Percentiles rank a stretch among this genome's conserved stretches.
Evolutionary conservation across 208 protist species (phyloP).

Genomic region (Tritrichomonas musculus): DNA sequence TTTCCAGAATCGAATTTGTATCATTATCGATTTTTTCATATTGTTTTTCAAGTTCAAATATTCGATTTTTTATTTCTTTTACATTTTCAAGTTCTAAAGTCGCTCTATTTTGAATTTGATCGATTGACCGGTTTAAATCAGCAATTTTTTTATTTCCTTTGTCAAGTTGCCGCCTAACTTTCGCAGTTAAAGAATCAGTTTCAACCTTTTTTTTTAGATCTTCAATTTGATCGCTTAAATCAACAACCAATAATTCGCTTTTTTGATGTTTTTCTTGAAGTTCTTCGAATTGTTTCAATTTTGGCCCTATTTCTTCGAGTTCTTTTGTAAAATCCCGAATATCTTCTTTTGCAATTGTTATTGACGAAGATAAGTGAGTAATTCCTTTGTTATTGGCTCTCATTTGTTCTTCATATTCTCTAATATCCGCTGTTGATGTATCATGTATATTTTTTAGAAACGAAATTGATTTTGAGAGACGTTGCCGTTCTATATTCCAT

Average conservation of each 20-base stretch:
- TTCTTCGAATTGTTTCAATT: slow-evolving; percentile 16
- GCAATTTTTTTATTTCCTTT: background rate
- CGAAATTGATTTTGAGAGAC: background rate
- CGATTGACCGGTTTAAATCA: background rate
- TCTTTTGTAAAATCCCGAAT: background rate
- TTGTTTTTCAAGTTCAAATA: background rate
- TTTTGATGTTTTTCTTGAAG: background rate
- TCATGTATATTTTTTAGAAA: background rate
- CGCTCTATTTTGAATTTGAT: background rate
- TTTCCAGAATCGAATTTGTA: background rate
- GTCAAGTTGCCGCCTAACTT: background rate
- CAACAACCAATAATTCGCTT: background rate
- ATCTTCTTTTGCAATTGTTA: slow-evolving; percentile 16
- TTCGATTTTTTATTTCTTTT: background rate
- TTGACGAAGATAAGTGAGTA: background rate
- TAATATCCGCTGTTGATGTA: background rate
- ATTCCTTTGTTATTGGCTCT: slow-evolving; percentile 5
- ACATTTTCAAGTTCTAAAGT: background rate
- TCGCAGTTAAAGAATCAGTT: slow-evolving; percentile 18
- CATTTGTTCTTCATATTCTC: slow-evolving; percentile 8
- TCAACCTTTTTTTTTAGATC: background rate
- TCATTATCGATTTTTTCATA: background rate
- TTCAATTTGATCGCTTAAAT: slow-evolving; percentile 18
- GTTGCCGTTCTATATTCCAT: background rate
- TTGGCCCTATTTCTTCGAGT: background rate